Conservation (phyloP, 352 stramenopile genomes). For the Pythium dissotocum region DNA sequence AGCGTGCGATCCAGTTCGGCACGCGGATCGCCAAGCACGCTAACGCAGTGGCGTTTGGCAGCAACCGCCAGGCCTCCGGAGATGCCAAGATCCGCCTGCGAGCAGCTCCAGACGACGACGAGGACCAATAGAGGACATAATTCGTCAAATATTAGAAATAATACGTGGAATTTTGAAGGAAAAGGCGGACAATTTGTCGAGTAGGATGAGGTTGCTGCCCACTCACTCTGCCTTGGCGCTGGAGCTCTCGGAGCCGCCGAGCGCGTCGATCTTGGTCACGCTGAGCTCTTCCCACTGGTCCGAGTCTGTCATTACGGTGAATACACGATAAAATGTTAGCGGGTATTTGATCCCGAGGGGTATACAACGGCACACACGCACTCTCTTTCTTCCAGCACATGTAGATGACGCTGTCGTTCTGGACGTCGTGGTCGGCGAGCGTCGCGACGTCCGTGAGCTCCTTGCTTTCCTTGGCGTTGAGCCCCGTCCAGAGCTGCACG, state of each 20-base stretch:
- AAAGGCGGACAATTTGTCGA: neutral
- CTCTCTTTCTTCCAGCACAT: slow-evolving; percentile 90
- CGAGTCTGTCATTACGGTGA: slow-evolving; percentile 42
- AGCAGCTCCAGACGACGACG: slow-evolving; percentile 5
- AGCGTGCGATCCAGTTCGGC: slow-evolving; percentile 96
- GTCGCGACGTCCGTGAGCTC: slow-evolving; percentile 79
- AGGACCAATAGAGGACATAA: slow-evolving; percentile 9
- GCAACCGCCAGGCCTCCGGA: slow-evolving; percentile 54
- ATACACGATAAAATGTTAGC: neutral
- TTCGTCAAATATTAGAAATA: neutral
- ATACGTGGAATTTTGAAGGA: neutral
- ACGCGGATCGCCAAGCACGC: slow-evolving; percentile 82
- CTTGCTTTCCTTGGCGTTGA: slow-evolving; percentile 74
- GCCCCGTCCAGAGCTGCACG: slow-evolving; percentile 73
- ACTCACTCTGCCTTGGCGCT: slow-evolving; percentile 32
- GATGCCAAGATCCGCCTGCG: slow-evolving; percentile 24
- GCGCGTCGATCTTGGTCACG: slow-evolving; percentile 60
- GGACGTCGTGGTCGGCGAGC: slow-evolving; percentile 78
- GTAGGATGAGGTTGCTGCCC: no score
- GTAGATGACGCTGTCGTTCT: slow-evolving; percentile 84
- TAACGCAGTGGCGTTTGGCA: slow-evolving; percentile 46
- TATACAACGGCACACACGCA: slow-evolving; percentile 28
- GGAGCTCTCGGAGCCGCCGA: slow-evolving; percentile 19
- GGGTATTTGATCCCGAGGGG: neutral
- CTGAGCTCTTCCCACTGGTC: slow-evolving; percentile 81